Base-by-base conservation (phyloP, 495 filamentous ascomycete species). In the Pyronema domesticum region DNA sequence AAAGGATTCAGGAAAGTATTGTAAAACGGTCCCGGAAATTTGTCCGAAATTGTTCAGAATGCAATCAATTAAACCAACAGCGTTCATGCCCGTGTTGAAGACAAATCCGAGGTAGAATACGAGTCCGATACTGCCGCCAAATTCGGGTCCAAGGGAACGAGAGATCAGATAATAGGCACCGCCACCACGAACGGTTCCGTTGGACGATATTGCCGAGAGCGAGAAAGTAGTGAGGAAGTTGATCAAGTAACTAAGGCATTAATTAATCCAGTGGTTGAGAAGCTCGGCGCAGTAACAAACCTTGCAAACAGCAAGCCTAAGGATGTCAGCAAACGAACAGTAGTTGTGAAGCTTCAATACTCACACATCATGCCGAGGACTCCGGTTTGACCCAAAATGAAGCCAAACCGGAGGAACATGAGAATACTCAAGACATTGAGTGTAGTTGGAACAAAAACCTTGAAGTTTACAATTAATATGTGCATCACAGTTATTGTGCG, bases 121-220 rank as follows among this genome's bases (percentile, higher is more conserved):
- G n/a, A 93, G 69, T 3, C 86, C 86, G 49, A 94, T 94, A 4
- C 82, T 85, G n/a, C 86, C 86, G 34, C 86, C 86, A 64, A 94
- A 94, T 58, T 94, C 86, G 10, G 86, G 86, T 4, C 86, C 86
- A 15, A 94, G 69, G 35, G 83, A 87, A 51, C 86, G 78, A 11
- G 86, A 93, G 49, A 94, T 94, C 52, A 94, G 68, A 58, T 89
- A 94, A 64, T 94, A 94, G 30, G 86, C 86, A 43, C 86, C 86
- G 11, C 86, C 86, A 35, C 86, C 86, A 55, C 85, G 79, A 55
- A 94, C 86, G 39, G 86, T 89, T 23, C 86, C 86, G 69, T 94
- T 94, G 11, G 85, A 86, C 33, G 86, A 87, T 64, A 94, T 89
- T 17, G 86, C 86, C 13, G 85, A 89, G 15, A 94, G 74, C 6